Percentiles rank a stretch among this genome's conserved stretches.
Evolutionary conservation across 352 stramenopile species (phyloP).

Genomic region (Pythium dissotocum): DNA sequence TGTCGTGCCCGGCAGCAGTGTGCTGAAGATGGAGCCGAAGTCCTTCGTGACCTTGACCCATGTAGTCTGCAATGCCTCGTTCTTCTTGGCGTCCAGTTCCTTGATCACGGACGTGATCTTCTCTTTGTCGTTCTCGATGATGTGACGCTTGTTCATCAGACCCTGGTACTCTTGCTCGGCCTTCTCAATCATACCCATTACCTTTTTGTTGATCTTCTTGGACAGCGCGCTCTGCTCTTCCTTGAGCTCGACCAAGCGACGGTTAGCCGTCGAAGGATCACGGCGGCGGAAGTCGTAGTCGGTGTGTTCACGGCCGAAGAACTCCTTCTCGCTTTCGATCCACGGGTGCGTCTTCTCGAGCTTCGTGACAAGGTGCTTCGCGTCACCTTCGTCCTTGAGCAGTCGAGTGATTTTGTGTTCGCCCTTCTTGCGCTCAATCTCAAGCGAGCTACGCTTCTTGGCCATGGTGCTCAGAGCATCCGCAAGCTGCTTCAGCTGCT

Average conservation of each 20-base stretch:
- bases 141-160: constrained; percentile 96
- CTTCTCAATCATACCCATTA: constrained; percentile 99
- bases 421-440: constrained; percentile 96
- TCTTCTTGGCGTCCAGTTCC: constrained; percentile 99
- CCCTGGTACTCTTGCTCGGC: constrained; percentile 98
- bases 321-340: constrained; percentile 97
- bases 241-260: constrained; percentile 91
- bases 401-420: constrained; percentile 92
- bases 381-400: constrained; percentile 92
- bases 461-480: constrained; percentile 75
- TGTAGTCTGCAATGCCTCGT: constrained; percentile 94
- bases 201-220: constrained; percentile 99
- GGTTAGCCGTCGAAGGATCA: constrained; percentile 85
- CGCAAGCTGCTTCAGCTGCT: constrained; percentile 90
- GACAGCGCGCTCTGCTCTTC: constrained; percentile 92
- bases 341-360: constrained; percentile 95
- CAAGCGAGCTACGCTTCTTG: constrained; percentile 85
- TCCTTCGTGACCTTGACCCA: constrained; percentile 99
- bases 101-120: constrained; percentile 99
- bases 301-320: constrained; percentile 95
- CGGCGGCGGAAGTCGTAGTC: constrained; percentile 97
- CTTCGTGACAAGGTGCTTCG: constrained; percentile 87
- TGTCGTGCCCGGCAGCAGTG: constrained; percentile 95
- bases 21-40: constrained; percentile 99
- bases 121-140: constrained; percentile 99